Evolutionary conservation across 139 green algal species (phyloP).

Genomic region (Chlorella sorokiniana): DNA sequence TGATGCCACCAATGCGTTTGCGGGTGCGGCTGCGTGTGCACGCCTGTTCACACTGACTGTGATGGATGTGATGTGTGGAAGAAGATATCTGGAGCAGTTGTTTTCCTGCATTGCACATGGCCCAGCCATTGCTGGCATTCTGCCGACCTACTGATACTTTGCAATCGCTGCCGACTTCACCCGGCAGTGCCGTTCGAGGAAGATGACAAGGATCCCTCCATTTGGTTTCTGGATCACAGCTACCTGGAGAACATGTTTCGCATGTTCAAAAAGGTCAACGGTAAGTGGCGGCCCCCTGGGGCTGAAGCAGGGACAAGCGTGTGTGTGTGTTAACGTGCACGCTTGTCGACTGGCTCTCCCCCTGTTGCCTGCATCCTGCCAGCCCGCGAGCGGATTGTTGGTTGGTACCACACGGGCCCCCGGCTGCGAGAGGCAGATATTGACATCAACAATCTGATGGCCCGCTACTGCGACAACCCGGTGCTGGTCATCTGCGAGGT

Average conservation of each 20-base stretch:
- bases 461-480: constrained; percentile 80
- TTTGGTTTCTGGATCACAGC: constrained; percentile 99
- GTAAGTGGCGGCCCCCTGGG: constrained; percentile 47
- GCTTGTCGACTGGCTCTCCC: background rate
- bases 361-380: constrained; percentile 22
- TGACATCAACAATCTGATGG: constrained; percentile 89
- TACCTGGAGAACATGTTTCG: constrained; percentile 97
- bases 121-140: too few relatives aligned
- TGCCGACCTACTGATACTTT: background rate
- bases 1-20: constrained; percentile 98
- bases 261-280: constrained; percentile 99
- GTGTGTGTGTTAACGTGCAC: background rate
- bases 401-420: constrained; percentile 98
- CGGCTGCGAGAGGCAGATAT: constrained; percentile 92
- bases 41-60: background rate
- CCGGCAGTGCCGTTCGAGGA: constrained; percentile 97
- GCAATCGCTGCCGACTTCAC: too few relatives aligned
- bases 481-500: constrained; percentile 97
- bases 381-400: constrained; percentile 93
- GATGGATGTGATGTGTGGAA: too few relatives aligned
- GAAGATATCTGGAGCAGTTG: too few relatives aligned
- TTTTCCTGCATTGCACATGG: too few relatives aligned
- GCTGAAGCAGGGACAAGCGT: too few relatives aligned
- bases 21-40: constrained; percentile 58
- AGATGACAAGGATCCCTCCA: constrained; percentile 92